phyloP scores from a whole-genome alignment of 768 basidiomycete species.

The Rhodotorula kratochvilovae region DNA sequence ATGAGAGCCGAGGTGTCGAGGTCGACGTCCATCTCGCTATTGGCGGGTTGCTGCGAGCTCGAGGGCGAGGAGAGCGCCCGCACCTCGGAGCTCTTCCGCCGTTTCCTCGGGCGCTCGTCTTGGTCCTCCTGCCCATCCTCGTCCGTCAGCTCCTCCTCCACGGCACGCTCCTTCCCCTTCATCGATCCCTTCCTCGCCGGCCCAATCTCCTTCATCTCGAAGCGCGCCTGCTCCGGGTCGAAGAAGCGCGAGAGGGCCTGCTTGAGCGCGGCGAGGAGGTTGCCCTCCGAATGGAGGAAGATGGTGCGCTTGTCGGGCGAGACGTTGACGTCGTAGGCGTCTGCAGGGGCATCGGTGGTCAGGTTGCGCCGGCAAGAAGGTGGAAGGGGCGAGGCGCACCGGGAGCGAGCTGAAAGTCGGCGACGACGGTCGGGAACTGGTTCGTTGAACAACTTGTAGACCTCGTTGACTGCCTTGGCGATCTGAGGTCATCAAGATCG shows the following conservation, averaged over 20 bases:
- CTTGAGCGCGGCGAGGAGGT: conserved; percentile 71
- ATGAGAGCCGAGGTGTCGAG: conserved; percentile 38
- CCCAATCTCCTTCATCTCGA: conserved; percentile 51
- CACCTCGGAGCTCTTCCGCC: conserved; percentile 17
- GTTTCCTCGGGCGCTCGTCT: conserved; percentile 38
- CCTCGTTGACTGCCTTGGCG: conserved; percentile 85
- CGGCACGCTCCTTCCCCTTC: background rate
- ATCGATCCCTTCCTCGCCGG: background rate
- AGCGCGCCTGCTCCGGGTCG: conserved; percentile 65
- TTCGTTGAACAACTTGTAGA: conserved; percentile 76
- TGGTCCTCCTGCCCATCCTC: conserved; percentile 34
- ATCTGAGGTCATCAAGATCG: conserved; percentile 55
- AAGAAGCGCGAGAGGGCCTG: conserved; percentile 49
- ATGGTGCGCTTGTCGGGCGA: conserved; percentile 96
- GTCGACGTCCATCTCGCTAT: background rate
- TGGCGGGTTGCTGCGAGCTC: background rate
- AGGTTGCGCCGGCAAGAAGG: background rate
- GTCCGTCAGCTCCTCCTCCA: background rate
- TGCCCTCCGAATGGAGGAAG: conserved; percentile 78
- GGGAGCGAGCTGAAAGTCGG: conserved; percentile 75
- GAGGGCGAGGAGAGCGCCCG: background rate
- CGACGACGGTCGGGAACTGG: conserved; percentile 76
- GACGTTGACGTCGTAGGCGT: conserved; percentile 84
- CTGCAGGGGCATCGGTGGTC: conserved; percentile 48
- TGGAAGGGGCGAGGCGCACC: conserved; percentile 57